phyloP scores from a whole-genome alignment of 257 asterid genomes.

The Nicotiana tomentosiformis region DNA sequence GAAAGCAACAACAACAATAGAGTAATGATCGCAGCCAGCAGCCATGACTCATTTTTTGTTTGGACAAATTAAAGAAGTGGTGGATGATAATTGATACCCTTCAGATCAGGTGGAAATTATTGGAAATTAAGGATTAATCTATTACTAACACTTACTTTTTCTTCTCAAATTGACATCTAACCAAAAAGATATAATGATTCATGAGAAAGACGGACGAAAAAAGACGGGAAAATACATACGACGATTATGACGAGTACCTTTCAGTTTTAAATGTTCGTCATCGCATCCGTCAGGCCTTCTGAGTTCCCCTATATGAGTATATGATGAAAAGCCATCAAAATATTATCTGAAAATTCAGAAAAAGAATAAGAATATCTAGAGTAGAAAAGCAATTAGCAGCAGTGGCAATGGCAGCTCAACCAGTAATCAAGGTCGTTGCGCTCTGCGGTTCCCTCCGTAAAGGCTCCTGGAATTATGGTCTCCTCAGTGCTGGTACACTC shows the following conservation, averaged over 20 bases:
- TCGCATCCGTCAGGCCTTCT: neutral
- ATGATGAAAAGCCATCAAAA: too few species aligned
- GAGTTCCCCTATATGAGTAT: neutral
- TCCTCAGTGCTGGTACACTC: conserved; percentile 24
- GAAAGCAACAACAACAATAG: neutral
- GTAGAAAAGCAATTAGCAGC: neutral
- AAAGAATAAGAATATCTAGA: neutral
- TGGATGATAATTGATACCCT: neutral
- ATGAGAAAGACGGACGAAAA: neutral
- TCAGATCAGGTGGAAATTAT: neutral
- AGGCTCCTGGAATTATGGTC: conserved; percentile 33
- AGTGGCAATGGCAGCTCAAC: neutral
- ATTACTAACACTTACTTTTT: too few species aligned
- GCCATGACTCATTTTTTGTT: neutral
- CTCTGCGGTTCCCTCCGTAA: conserved; percentile 43
- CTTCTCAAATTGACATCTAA: neutral
- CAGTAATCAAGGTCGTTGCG: conserved; percentile 26
- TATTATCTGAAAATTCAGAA: neutral
- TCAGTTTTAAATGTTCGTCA: too few species aligned
- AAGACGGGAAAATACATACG: neutral
- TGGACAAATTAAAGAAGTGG: neutral
- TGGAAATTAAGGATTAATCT: neutral
- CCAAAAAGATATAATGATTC: neutral
- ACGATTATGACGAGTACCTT: too few species aligned
- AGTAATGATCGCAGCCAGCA: neutral